Percentiles rank a stretch among this genome's conserved stretches.
Conservation (phyloP, 768 basidiomycete genomes). For the Boletus edulis region DNA sequence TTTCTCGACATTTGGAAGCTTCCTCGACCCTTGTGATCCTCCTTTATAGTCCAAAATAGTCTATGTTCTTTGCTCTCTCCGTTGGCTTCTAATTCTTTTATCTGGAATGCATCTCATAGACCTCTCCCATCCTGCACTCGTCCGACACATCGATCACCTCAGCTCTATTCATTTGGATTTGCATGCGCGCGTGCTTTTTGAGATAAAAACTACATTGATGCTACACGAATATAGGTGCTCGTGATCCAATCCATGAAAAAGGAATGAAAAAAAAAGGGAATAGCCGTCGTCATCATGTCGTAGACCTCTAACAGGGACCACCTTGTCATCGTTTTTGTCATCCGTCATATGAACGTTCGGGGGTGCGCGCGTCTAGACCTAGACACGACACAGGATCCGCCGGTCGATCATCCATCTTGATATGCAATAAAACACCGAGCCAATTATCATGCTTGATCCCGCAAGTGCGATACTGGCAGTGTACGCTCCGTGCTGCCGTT, state of each 20-base stretch:
- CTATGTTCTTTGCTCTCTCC: slow-evolving; percentile 19
- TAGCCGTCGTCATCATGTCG: background rate
- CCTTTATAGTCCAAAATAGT: slow-evolving; percentile 13
- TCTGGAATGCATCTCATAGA: slow-evolving; percentile 30
- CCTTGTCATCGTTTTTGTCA: no score
- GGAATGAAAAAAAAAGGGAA: background rate
- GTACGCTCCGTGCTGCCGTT: slow-evolving; percentile 43
- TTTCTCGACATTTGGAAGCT: slow-evolving; percentile 12
- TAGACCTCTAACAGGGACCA: no score
- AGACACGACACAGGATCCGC: slow-evolving; percentile 46
- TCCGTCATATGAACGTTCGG: no score
- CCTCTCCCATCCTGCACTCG: background rate
- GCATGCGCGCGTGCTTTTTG: slow-evolving; percentile 9
- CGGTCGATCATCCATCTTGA: slow-evolving; percentile 47
- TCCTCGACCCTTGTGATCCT: background rate
- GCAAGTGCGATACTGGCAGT: slow-evolving; percentile 56
- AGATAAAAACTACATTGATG: slow-evolving; percentile 29
- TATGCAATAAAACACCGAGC: slow-evolving; percentile 54
- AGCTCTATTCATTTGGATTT: background rate
- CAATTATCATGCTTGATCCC: slow-evolving; percentile 55
- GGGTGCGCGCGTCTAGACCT: background rate
- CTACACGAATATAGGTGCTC: slow-evolving; percentile 17
- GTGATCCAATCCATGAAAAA: slow-evolving; percentile 16
- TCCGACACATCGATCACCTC: background rate
- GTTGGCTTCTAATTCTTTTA: slow-evolving; percentile 24